Evolutionary conservation across 345 rosid genomes (phyloP).

Genomic region (Mallotus nudiflorus): DNA sequence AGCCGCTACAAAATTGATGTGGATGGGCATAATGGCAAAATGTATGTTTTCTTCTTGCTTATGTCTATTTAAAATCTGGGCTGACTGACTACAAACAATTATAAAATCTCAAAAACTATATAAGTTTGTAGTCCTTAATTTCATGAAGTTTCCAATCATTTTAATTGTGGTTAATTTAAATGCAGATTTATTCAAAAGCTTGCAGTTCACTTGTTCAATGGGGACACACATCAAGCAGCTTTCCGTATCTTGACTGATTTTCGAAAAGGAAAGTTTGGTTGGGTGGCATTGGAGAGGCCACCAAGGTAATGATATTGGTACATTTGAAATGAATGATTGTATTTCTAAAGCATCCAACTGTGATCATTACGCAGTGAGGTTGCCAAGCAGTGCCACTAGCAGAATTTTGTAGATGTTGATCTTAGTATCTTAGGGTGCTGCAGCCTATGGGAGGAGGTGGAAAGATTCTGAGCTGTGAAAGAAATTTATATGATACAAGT

Average conservation of each 20-base stretch:
- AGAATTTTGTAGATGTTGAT: conserved; percentile 2
- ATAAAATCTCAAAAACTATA: too few species aligned
- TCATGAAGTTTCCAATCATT: too few species aligned
- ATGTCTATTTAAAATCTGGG: too few species aligned
- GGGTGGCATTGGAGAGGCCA: conserved; percentile 78
- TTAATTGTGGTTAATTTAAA: conserved; percentile 12
- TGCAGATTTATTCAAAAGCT: conserved; percentile 79
- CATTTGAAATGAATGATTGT: background rate
- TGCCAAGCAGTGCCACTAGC: conserved; percentile 4
- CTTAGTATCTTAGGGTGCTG: background rate
- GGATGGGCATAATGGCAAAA: conserved; percentile 53
- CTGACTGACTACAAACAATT: too few species aligned
- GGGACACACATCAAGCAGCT: conserved; percentile 81
- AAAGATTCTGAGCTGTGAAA: background rate
- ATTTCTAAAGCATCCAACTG: background rate
- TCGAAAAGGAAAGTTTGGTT: conserved; percentile 86
- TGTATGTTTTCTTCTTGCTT: conserved; percentile 37
- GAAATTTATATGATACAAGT: background rate
- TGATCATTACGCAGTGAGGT: background rate
- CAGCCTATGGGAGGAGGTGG: background rate
- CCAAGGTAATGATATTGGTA: conserved; percentile 36
- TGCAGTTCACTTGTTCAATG: conserved; percentile 71
- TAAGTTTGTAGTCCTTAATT: too few species aligned
- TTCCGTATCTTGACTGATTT: conserved; percentile 81
- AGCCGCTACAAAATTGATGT: conserved; percentile 69